These are phyloP conservation scores for Trypanosoma cruzi DNA, from an alignment of 208 protist species.

Conservation along the genomic window DNA sequence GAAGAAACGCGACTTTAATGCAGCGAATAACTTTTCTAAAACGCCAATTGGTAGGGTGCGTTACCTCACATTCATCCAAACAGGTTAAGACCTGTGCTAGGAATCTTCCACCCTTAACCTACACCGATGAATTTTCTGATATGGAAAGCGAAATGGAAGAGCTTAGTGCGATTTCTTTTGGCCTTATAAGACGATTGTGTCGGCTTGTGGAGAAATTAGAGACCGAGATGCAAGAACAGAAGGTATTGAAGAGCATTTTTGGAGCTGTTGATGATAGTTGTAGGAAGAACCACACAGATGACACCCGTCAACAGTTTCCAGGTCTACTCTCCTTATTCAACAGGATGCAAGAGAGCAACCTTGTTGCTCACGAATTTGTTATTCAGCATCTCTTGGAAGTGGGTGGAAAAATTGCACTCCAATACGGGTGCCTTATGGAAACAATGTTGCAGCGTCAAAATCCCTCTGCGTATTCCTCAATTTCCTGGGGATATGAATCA, in stretches of 20 bases:
- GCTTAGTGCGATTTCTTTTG: not conserved
- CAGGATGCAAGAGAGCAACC: slow-evolving; percentile 7
- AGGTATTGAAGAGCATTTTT: not conserved
- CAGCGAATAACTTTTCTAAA: slow-evolving; percentile 5
- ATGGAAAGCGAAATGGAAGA: not conserved
- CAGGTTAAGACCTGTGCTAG: slow-evolving; percentile 1
- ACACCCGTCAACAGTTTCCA: not conserved
- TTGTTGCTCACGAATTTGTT: slow-evolving; percentile 12
- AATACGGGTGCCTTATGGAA: slow-evolving; percentile 22
- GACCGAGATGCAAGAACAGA: slow-evolving; percentile 2
- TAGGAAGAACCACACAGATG: not conserved
- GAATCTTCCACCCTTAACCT: not conserved
- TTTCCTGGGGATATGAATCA: slow-evolving; percentile 11
- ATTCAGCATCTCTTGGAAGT: slow-evolving; percentile 15
- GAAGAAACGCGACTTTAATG: not conserved
- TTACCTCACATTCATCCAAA: not conserved
- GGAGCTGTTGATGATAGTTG: not conserved
- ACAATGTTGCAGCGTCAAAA: slow-evolving; percentile 14
- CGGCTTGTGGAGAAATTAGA: slow-evolving; percentile 5
- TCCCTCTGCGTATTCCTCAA: slow-evolving; percentile 1
- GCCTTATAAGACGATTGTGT: slow-evolving; percentile 16
- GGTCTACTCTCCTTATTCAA: slow-evolving; percentile 15
- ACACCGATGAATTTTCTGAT: not conserved
- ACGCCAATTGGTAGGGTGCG: slow-evolving; percentile 3
- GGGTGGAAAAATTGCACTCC: slow-evolving; percentile 12